Evolutionary conservation across 1,284 basidiomycete species (phyloP).

Genomic region (Tylopilus sp.): DNA sequence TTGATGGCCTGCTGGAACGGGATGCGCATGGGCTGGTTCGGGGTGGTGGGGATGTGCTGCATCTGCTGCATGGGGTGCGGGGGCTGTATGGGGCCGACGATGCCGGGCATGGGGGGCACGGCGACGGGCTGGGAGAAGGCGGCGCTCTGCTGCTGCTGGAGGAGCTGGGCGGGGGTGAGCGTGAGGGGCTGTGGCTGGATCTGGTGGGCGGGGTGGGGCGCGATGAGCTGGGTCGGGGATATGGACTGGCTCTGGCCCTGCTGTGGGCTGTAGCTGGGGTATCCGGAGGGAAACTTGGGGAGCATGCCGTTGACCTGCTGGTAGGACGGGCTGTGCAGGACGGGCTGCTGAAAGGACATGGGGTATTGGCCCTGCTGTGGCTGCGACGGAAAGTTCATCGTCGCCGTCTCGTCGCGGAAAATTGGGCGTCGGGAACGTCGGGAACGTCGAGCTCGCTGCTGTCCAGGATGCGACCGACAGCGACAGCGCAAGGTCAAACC

Average conservation of each 20-base stretch:
- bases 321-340: conserved; percentile 18
- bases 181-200: conserved; percentile 24
- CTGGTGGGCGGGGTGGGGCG: conserved; percentile 12
- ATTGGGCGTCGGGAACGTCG: conserved; percentile 3
- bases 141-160: conserved; percentile 30
- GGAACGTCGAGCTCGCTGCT: conserved; percentile 7
- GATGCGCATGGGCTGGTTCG: conserved; percentile 20
- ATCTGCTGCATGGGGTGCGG: conserved; percentile 16
- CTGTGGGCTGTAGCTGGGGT: conserved; percentile 8
- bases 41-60: conserved; percentile 11
- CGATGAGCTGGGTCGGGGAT: conserved; percentile 32
- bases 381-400: conserved; percentile 30
- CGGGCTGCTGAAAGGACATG: conserved; percentile 23
- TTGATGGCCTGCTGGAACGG: conserved; percentile 17
- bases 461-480: conserved; percentile 5
- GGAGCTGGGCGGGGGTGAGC: conserved; percentile 32
- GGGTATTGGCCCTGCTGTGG: conserved; percentile 26
- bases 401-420: neutral
- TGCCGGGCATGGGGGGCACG: conserved; percentile 6
- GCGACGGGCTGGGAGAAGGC: conserved; percentile 3
- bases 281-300: conserved; percentile 19
- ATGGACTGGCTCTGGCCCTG: conserved; percentile 18
- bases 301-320: conserved; percentile 25
- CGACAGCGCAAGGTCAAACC: conserved; percentile 19
- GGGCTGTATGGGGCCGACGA: conserved; percentile 7